phyloP scores from a whole-genome alignment of 2,329 filamentous ascomycete species.

The Fusarium tanahbumbuense region DNA sequence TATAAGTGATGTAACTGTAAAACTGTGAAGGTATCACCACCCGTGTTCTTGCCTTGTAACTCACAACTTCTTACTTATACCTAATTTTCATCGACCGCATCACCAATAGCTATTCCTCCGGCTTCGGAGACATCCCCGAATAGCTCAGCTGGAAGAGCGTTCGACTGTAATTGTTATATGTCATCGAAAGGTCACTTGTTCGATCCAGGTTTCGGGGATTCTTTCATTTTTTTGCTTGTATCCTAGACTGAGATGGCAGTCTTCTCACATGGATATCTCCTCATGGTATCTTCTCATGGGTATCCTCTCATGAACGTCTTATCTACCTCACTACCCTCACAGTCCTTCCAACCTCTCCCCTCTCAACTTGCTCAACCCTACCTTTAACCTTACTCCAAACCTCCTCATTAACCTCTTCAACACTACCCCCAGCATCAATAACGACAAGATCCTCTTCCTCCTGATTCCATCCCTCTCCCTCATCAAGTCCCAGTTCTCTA shows the following conservation, averaged over 20 bases:
- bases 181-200: conserved; percentile 8
- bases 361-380: conserved; percentile 62
- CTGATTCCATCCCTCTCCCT: conserved; percentile 54
- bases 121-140: conserved; percentile 30
- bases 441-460: conserved; percentile 66
- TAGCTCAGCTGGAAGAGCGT: conserved; percentile 44
- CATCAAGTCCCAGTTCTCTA: conserved; percentile 41
- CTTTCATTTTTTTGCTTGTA: conserved; percentile 21
- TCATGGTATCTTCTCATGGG: not conserved
- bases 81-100: not conserved
- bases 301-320: not conserved
- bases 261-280: not conserved
- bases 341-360: conserved; percentile 59
- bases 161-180: conserved; percentile 1
- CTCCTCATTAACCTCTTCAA: conserved; percentile 67
- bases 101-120: conserved; percentile 1
- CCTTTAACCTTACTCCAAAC: conserved; percentile 64
- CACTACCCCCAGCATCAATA: conserved; percentile 63
- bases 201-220: conserved; percentile 33
- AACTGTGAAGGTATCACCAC: not conserved
- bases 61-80: not conserved
- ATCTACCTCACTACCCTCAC: conserved; percentile 53
- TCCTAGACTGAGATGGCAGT: not conserved
- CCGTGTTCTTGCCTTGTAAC: not conserved
- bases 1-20: not conserved